Percentiles rank a stretch among this genome's conserved stretches.
These are phyloP conservation scores for Calonectria leucothoes DNA, from an alignment of 2,329 filamentous ascomycete species.

Conservation along the genomic window DNA sequence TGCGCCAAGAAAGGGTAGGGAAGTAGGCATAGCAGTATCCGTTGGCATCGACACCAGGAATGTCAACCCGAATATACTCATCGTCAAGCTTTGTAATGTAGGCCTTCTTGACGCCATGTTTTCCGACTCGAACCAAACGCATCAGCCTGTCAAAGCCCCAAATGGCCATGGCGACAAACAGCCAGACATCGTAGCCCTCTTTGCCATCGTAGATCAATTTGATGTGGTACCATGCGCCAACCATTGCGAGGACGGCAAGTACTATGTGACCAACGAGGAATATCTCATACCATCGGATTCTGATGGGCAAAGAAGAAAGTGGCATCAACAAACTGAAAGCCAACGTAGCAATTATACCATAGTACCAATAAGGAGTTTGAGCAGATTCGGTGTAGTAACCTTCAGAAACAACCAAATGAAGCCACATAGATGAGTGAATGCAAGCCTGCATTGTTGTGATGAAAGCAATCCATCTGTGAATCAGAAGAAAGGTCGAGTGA, in stretches of 20 bases:
- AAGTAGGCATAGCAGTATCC: conserved; percentile 48
- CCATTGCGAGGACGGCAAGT: conserved; percentile 53
- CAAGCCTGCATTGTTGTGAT: conserved; percentile 57
- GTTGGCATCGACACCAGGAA: conserved; percentile 37
- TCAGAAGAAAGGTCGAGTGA: conserved; percentile 59
- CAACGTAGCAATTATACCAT: conserved; percentile 55
- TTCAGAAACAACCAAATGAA: conserved; percentile 46
- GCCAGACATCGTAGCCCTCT: conserved; percentile 56
- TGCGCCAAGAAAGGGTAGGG: conserved; percentile 44
- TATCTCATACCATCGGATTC: conserved; percentile 53
- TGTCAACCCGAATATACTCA: conserved; percentile 45
- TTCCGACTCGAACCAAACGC: conserved; percentile 33
- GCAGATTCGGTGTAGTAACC: conserved; percentile 42
- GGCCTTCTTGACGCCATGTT: conserved; percentile 41
- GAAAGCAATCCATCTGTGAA: conserved; percentile 62
- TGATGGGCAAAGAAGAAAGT: conserved; percentile 49
- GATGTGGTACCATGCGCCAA: conserved; percentile 58
- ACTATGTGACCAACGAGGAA: conserved; percentile 58
- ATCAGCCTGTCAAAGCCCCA: conserved; percentile 45
- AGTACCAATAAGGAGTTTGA: conserved; percentile 54
- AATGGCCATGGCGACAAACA: conserved; percentile 42
- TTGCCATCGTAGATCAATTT: conserved; percentile 46
- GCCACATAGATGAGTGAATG: conserved; percentile 58
- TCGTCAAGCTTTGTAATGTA: conserved; percentile 43
- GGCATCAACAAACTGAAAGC: conserved; percentile 44